Base-by-base conservation (phyloP, 2,329 filamentous ascomycete genomes). In the Penicillium digitatum region DNA sequence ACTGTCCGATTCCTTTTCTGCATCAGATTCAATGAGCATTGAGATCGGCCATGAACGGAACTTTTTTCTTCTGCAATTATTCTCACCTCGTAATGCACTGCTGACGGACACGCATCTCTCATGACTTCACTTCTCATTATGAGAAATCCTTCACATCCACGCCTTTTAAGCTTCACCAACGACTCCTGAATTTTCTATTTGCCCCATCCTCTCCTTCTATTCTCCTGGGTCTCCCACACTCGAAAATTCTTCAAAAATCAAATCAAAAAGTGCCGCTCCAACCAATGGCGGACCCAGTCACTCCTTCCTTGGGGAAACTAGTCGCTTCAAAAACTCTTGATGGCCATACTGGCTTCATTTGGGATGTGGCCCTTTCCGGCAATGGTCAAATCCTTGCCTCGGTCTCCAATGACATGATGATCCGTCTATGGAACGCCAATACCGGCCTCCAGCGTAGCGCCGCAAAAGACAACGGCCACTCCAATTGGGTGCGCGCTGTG, bases 361-460 rank as follows among this genome's bases (percentile, higher is more conserved):
- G 52, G 52, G 52, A 55, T 37, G 52, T 55, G 8, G 11, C 52
- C 2, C 39, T 38, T n/a, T 55, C 52, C 3, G n/a, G n/a, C 39
- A 51, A 55, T 40, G 27, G 47, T 14, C 34, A 55, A 51, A 31
- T 52, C 14, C 52, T 55, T 16, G 52, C 52, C 34, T 55, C 52
- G 10, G 47, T 55, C 34, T 55, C 52, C 18, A 55, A 55, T 31
- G 52, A 55, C 22, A 55, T 55, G 52, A 55, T 50, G 47, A 55
- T 55, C 26, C 52, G 52, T 14, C 27, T 55, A 35, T 55, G 52
- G 52, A 55, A 55, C 47, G 40, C 47, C 52, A 51, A 45, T n/a
- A 55, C 52, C 20, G 52, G 52, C n/a, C 52, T 34, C n/a, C 52
- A 45, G 40, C 52, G 52, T 22, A 27, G 52, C n/a, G 9, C 48